phyloP scores from a whole-genome alignment of 805 yeast genomes.

The Helenozyma rhizophorensis region DNA sequence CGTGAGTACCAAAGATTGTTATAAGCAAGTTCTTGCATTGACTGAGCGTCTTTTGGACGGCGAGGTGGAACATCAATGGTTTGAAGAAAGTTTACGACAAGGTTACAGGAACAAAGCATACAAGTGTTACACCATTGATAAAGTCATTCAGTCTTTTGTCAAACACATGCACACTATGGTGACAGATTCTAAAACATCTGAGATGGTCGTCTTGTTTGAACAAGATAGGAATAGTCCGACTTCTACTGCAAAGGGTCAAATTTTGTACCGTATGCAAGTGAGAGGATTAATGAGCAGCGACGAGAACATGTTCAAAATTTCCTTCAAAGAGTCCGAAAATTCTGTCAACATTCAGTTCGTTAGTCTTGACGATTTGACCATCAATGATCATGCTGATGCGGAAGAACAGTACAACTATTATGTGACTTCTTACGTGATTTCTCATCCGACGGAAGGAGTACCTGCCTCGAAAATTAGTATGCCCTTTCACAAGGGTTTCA shows the following conservation, averaged over 20 bases:
- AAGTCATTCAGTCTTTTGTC: slow-evolving; percentile 66
- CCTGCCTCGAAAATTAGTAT: slow-evolving; percentile 68
- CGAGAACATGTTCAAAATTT: slow-evolving; percentile 89
- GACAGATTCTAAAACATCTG: slow-evolving; percentile 74
- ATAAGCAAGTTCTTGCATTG: slow-evolving; percentile 70
- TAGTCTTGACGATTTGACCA: slow-evolving; percentile 82
- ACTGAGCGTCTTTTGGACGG: slow-evolving; percentile 81
- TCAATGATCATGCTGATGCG: slow-evolving; percentile 60
- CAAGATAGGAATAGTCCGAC: slow-evolving; percentile 59
- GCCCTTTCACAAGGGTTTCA: slow-evolving; percentile 67
- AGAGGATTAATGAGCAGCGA: slow-evolving; percentile 73
- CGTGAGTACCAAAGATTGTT: slow-evolving; percentile 58
- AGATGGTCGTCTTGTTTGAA: slow-evolving; percentile 77
- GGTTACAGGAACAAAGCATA: slow-evolving; percentile 92
- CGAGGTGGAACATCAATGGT: slow-evolving; percentile 88
- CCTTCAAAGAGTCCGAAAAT: slow-evolving; percentile 51
- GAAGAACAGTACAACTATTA: slow-evolving; percentile 92
- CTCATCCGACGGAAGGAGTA: slow-evolving; percentile 96
- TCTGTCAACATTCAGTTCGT: slow-evolving; percentile 73
- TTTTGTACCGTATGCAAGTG: slow-evolving; percentile 83
- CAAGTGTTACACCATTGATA: slow-evolving; percentile 88
- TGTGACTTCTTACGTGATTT: slow-evolving; percentile 86
- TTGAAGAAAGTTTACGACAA: slow-evolving; percentile 92
- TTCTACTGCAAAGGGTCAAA: slow-evolving; percentile 83
- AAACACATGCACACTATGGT: slow-evolving; percentile 86